Base-by-base conservation (phyloP, 495 filamentous ascomycete genomes). In the Talaromyces nanjingensis region DNA sequence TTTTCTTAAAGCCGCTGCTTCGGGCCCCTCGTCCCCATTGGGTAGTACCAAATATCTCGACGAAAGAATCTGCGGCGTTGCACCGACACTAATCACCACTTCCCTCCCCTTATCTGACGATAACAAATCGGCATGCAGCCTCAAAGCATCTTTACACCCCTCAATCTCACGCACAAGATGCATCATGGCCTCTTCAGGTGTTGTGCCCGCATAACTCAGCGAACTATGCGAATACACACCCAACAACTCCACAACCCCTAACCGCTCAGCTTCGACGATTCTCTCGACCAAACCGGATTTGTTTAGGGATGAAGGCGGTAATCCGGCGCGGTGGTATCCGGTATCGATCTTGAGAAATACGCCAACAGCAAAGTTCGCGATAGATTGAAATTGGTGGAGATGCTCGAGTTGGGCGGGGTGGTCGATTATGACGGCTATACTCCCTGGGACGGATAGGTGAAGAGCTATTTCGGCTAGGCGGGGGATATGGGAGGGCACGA, bases 141-240 rank as follows among this genome's bases (percentile, higher is more conserved):
- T 63, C 11, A 83, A 73, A 4, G 85, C 86, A 4, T 77, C 72
- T 63, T 77, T 71, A 20, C 90, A 77, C 18, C 80, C 79, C 24
- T 74, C 70, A 61, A 96, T 81, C 78, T 96, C 92, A 9, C 68
- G 73, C 4, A 72, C 73, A 11, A 96, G 71, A 56, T 83, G 75
- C 0, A 73, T 65, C 73, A 91, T 78, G 6, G 89, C 87, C 55
- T 83, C 79, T 6, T 72, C 69, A 8, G 82, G 74, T 0, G 77
- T 76, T 25, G 73, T 80, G 2, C 72, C 76, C 20, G 68, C 70
- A 72, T 96, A 96, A 33, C 86, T 90, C 62, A 91, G 83, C 4
- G 91, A 90, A 4, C 87, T 87, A 71, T 96, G 91, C n/a, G 81
- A 84, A 73, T 96, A 96, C 18, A 93, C 69, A 1, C 91, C 92